Evolutionary conservation across 1,139 yeast species (phyloP), one percentile per base, ranked within the genome.

Genomic region (Debaryomyces sp.): DNA sequence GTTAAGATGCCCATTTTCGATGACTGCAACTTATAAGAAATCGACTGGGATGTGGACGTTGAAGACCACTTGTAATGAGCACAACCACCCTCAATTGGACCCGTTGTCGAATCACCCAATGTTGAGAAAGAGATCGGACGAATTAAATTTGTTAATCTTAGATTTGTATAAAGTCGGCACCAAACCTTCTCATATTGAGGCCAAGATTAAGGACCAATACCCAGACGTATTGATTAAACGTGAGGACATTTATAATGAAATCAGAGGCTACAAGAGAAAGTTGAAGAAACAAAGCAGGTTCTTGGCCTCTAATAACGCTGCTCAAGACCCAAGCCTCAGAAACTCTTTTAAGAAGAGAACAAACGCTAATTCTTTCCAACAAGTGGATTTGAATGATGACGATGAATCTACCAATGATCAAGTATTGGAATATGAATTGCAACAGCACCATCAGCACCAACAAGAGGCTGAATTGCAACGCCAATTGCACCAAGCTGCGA

Each of bases 191-290:
- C 80, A 75, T 54, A 81, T 81, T 54, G 84, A 80, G 59, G 70
- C 75, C 36, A 80, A 79, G 56, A 75, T 80, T 51, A 75, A 72
- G 54, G 80, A 78, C 48, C 78, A 78, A 54, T 80, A 73, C 60
- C 84, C 82, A 29, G 84, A 79, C 53, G 78, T 80, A 40, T 69
- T 79, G 46, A 80, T 80, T 54, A 80, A 80, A 60, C 68, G 84
- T 49, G 84, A 80, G 59, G 85, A 80, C 60, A 80, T 80, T 48
- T 80, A 80, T 60, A 80, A 80, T 60, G 85, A 80, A 60, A 80
- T 80, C 55, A 64, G 85, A 50, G 83, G 83, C n/a, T 77, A 79
- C 63, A 80, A 80, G 62, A 71, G 82, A 50, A 80, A 80, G 54
- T 64, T 80, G 56, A 76, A 75, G 66, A 72, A 74, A 56, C 80